Evolutionary conservation across 2,329 filamentous ascomycete species (phyloP).

Genomic region (Neophaeococcomyces mojaviensis): DNA sequence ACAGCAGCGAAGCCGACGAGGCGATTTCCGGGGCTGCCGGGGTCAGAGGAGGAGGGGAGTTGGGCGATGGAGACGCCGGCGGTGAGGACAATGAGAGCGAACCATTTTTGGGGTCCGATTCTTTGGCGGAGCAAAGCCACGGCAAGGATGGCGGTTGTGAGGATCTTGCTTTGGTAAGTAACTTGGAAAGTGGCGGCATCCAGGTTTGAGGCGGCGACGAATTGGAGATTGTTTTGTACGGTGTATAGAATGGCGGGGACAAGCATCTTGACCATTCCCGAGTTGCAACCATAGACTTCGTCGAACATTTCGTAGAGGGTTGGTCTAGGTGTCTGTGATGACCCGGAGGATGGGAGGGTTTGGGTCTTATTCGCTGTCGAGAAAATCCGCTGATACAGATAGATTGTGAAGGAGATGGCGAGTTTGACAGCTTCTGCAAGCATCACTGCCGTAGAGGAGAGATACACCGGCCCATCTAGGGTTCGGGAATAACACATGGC

Average conservation of each 20-base stretch:
- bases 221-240: constrained; percentile 83
- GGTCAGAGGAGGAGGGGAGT: constrained; percentile 47
- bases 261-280: constrained; percentile 71
- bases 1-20: constrained; percentile 52
- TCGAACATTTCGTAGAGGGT: too few species aligned
- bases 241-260: constrained; percentile 85
- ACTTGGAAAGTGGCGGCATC: constrained; percentile 90
- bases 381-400: too few species aligned
- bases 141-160: constrained; percentile 82
- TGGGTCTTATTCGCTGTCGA: too few species aligned
- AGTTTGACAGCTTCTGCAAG: constrained; percentile 90
- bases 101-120: constrained; percentile 67
- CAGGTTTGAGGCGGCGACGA: constrained; percentile 80
- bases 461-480: constrained; percentile 88
- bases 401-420: constrained; percentile 72
- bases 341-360: too few species aligned
- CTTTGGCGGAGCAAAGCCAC: constrained; percentile 66
- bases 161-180: constrained; percentile 87
- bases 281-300: constrained; percentile 77
- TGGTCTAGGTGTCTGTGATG: too few species aligned
- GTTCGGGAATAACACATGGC: constrained; percentile 79
- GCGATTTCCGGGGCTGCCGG: constrained; percentile 35
- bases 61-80: constrained; percentile 60
- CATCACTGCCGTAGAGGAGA: constrained; percentile 87
- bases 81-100: constrained; percentile 69